Conservation (phyloP, 768 basidiomycete genomes). For the Leccinellum luteum region DNA sequence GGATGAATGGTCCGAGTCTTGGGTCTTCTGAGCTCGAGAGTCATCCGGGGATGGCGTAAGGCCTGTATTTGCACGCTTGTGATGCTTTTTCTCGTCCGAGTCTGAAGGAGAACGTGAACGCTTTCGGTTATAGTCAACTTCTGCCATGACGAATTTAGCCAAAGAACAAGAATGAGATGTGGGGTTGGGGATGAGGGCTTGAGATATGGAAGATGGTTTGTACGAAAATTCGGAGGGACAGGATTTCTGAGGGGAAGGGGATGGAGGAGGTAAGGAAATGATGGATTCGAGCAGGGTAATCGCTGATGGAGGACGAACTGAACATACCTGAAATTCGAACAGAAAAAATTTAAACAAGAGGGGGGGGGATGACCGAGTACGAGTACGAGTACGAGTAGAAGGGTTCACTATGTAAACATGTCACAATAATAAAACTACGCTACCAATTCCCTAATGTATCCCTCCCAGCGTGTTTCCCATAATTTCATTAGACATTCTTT, state of each 20-base stretch:
- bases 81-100: conserved; percentile 72
- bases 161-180: conserved; percentile 38
- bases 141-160: conserved; percentile 76
- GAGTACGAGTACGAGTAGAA: conserved; percentile 4
- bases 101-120: conserved; percentile 85
- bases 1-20: conserved; percentile 40
- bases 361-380: not conserved
- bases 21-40: conserved; percentile 46
- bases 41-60: conserved; percentile 61
- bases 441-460: conserved; percentile 42
- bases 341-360: no score
- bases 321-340: conserved; percentile 34
- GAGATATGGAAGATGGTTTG: conserved; percentile 37
- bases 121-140: conserved; percentile 81
- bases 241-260: conserved; percentile 51
- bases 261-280: conserved; percentile 51
- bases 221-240: conserved; percentile 36
- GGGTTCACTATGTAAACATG: conserved; percentile 18
- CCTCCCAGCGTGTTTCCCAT: conserved; percentile 51
- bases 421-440: conserved; percentile 24
- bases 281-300: conserved; percentile 58
- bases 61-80: conserved; percentile 86
- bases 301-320: conserved; percentile 27
- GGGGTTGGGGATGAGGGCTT: conserved; percentile 43
- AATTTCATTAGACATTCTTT: conserved; percentile 40